Evolutionary conservation across 106 monocot genomes (phyloP), one percentile per base, ranked within the genome.

Genomic region (Alisma plantagoaquatica): DNA sequence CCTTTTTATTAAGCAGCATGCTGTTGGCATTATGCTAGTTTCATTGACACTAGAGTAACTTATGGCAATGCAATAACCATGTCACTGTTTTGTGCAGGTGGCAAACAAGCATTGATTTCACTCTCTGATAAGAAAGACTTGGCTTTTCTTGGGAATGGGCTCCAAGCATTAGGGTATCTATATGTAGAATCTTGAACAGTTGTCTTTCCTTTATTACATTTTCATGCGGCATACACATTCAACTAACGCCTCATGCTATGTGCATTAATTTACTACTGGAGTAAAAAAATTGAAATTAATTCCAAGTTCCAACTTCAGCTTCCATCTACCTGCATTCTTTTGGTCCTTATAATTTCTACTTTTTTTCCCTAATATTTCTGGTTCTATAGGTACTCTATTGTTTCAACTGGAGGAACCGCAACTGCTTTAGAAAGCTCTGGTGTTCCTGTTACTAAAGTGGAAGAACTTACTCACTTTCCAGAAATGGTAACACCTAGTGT

Each of bases 401-500:
- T 91, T 61, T 91, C 91, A 33, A 91, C 91, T 14, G 91, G 91
- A 19, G 91, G 91, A 51, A 91, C 91, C 14, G 91, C 91, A 62
- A 41, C 75, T 67, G 68, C 75, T 35, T 60, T 91, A 53, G 77
- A 85, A 68, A 58, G 73, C 64, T 49, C 73, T 60, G 94, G 94
- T 47, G 43, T 96, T 22, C 51, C 77, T 55, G 94, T 96, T 10
- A 84, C 78, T 1, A 84, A 72, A 78, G 94, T 96, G 60, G 94
- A 96, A 75, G 75, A 89, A 49, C 61, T 96, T 46, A 96, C 94
- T 6, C 22, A 71, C 29, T 96, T 96, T 47, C 84, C 88, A 53
- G 94, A 96, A 68, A 96, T 96, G 94, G 94, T 96, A 51, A 43
- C n/a, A n/a, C n/a, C n/a, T n/a, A n/a, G n/a, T n/a, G n/a, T n/a